A percentile compares a stretch with the other conserved stretches of the same genome.
These are phyloP conservation scores for Septoria linicola DNA, from an alignment of 2,329 filamentous ascomycete genomes.

Conservation along the genomic window DNA sequence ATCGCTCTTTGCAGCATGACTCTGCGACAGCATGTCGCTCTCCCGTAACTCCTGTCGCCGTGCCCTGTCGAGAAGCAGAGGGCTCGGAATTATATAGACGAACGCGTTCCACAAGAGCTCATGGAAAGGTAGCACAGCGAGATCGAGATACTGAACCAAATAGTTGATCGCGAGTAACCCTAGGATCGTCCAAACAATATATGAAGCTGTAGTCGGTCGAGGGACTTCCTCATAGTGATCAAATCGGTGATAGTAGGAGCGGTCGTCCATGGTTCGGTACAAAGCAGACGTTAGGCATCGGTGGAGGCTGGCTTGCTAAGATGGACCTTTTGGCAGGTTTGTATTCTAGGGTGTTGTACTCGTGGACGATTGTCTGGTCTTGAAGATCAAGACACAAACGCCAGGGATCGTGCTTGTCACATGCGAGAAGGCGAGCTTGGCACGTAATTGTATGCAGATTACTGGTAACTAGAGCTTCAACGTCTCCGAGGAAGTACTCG, in stretches of 20 bases:
- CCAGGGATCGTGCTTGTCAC: too few species aligned
- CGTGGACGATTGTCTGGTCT: constrained; percentile 6
- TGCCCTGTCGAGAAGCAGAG: constrained; percentile 59
- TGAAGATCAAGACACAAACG: too few species aligned
- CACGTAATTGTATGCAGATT: too few species aligned
- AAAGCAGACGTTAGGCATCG: constrained; percentile 13
- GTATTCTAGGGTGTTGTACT: neutral
- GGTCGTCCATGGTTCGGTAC: constrained; percentile 26
- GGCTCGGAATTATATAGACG: constrained; percentile 57
- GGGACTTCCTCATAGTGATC: constrained; percentile 16
- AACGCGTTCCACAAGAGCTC: constrained; percentile 61
- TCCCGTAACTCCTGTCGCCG: constrained; percentile 32
- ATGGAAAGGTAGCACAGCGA: constrained; percentile 42
- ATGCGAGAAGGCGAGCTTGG: too few species aligned
- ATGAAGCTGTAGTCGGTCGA: constrained; percentile 22
- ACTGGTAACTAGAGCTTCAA: too few species aligned
- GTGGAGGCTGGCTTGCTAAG: neutral
- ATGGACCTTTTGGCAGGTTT: neutral
- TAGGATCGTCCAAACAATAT: constrained; percentile 28
- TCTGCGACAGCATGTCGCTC: constrained; percentile 35
- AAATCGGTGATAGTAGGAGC: constrained; percentile 20
- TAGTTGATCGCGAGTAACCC: constrained; percentile 36
- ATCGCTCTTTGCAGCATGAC: constrained; percentile 41
- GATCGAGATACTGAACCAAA: constrained; percentile 32
- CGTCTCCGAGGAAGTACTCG: too few species aligned